Percentiles rank a stretch among this genome's conserved stretches.
Conservation (phyloP, 2,329 filamentous ascomycete species). For the Cercospora zeina region DNA sequence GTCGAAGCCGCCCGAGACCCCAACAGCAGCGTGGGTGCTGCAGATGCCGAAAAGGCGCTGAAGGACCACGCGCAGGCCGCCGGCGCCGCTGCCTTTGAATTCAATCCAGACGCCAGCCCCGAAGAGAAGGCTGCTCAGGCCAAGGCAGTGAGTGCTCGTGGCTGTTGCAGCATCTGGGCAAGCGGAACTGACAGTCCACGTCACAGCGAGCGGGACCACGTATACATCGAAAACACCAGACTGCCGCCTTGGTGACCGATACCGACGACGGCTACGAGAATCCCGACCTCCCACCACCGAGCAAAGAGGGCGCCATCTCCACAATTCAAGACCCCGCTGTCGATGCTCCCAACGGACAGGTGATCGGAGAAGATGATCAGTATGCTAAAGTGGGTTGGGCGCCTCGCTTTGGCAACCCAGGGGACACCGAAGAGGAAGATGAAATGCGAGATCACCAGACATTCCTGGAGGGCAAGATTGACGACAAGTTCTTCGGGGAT, state of each 20-base stretch:
- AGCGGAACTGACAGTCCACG: constrained; percentile 25
- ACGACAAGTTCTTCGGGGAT: constrained; percentile 91
- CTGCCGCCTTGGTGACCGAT: constrained; percentile 74
- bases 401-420: constrained; percentile 74
- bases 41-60: constrained; percentile 71
- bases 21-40: constrained; percentile 64
- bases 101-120: constrained; percentile 79
- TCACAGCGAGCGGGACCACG: constrained; percentile 30
- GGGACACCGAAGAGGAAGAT: constrained; percentile 54
- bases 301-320: constrained; percentile 66
- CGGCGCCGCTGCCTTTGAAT: constrained; percentile 77
- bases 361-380: constrained; percentile 49
- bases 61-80: constrained; percentile 76
- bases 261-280: constrained; percentile 68
- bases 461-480: constrained; percentile 76
- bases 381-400: constrained; percentile 75
- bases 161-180: neutral
- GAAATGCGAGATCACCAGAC: constrained; percentile 85
- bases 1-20: constrained; percentile 75
- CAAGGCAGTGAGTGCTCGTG: constrained; percentile 58
- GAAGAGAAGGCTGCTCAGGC: constrained; percentile 83
- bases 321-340: constrained; percentile 53
- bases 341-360: constrained; percentile 49
- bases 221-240: constrained; percentile 57
- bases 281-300: constrained; percentile 75